phyloP scores from a whole-genome alignment of 2,329 filamentous ascomycete species.

The Raffaelea albimanens region DNA sequence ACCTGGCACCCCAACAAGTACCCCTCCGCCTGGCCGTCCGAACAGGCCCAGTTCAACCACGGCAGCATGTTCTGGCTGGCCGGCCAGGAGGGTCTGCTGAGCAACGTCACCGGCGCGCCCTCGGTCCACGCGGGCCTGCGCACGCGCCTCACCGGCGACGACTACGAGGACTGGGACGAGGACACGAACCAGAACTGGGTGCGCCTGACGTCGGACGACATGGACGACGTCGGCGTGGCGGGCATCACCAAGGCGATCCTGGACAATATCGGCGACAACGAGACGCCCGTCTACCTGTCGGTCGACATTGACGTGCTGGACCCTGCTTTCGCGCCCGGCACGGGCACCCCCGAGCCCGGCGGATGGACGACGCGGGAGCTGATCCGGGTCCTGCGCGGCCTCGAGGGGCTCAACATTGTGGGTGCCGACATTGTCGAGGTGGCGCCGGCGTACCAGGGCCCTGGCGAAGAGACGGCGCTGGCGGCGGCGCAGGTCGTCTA shows the following conservation, averaged over 20 bases:
- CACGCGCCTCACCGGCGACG: constrained; percentile 60
- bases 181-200: constrained; percentile 70
- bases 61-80: constrained; percentile 91
- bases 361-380: constrained; percentile 87
- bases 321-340: constrained; percentile 32
- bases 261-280: constrained; percentile 59
- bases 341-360: constrained; percentile 81
- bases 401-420: constrained; percentile 76
- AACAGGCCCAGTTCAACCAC: constrained; percentile 72
- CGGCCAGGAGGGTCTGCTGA: constrained; percentile 67
- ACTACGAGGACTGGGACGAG: constrained; percentile 59
- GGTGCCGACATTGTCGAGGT: constrained; percentile 90
- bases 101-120: constrained; percentile 56
- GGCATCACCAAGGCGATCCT: constrained; percentile 66
- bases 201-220: constrained; percentile 74
- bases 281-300: constrained; percentile 47
- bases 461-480: constrained; percentile 70
- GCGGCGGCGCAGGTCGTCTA: constrained; percentile 78
- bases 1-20: constrained; percentile 81
- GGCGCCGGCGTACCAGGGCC: constrained; percentile 72
- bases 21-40: constrained; percentile 61
- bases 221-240: constrained; percentile 72
- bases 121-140: constrained; percentile 78
- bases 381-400: constrained; percentile 70
- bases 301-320: constrained; percentile 28